These are phyloP conservation scores for Lolium rigidum DNA, from an alignment of 176 grass and related monocot species.

Conservation along the genomic window DNA sequence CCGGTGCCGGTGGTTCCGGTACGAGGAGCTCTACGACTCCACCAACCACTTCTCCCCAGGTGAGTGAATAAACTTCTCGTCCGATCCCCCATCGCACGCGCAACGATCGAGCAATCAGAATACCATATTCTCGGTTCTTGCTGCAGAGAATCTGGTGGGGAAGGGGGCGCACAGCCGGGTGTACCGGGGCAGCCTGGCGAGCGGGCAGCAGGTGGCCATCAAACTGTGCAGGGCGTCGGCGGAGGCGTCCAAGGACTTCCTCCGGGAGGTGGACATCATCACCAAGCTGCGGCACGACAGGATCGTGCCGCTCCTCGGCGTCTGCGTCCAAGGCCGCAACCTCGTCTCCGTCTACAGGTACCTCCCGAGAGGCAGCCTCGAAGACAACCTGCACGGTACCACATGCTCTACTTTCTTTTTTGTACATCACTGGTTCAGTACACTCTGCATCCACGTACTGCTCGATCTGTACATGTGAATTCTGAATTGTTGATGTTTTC, in stretches of 20 bases:
- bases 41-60: conserved; percentile 87
- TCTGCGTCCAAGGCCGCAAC: conserved; percentile 78
- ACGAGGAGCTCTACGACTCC: conserved; percentile 79
- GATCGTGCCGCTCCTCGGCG: conserved; percentile 77
- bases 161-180: conserved; percentile 90
- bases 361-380: conserved; percentile 79
- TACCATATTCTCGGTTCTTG: no score
- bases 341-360: conserved; percentile 90
- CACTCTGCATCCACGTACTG: not conserved
- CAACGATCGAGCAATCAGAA: not conserved
- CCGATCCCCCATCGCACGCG: not conserved
- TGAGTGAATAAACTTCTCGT: not conserved
- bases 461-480: not conserved
- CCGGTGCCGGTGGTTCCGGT: conserved; percentile 82
- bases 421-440: not conserved
- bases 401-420: no score
- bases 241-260: conserved; percentile 84
- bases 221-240: conserved; percentile 72
- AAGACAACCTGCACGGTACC: conserved; percentile 85
- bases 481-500: not conserved
- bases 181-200: conserved; percentile 71
- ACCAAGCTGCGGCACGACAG: conserved; percentile 73
- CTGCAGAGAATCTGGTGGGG: conserved; percentile 85
- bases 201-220: conserved; percentile 70
- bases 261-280: conserved; percentile 89